Conservation (phyloP, 2,329 filamentous ascomycete species). For the Macroventuria anomochaeta region DNA sequence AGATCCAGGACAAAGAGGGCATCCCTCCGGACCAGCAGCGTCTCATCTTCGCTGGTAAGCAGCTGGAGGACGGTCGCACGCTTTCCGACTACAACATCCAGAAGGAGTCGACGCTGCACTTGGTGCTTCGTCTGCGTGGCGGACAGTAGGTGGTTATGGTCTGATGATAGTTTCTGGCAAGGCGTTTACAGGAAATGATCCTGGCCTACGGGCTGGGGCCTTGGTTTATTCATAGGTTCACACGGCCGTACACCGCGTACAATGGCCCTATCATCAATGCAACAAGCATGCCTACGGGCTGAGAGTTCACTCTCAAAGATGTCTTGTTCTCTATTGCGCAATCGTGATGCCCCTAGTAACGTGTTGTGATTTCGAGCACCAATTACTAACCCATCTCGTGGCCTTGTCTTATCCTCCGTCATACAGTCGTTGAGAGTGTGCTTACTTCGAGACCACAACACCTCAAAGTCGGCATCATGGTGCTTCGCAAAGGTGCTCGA, state of each 20-base stretch:
- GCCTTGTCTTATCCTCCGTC: not conserved
- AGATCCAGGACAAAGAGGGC: constrained; percentile 80
- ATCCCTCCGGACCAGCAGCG: constrained; percentile 96
- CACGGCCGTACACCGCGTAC: constrained; percentile 22
- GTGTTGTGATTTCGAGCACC: not conserved
- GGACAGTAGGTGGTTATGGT: constrained; percentile 53
- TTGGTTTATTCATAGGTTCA: constrained; percentile 41
- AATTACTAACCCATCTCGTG: not conserved
- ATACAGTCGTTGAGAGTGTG: not conserved
- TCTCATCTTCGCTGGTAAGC: constrained; percentile 91
- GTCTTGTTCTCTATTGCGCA: not conserved
- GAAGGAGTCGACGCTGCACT: constrained; percentile 69
- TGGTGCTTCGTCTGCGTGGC: constrained; percentile 67
- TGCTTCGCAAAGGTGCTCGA: not conserved
- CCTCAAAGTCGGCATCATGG: not conserved
- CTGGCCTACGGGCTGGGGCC: constrained; percentile 31
- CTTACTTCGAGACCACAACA: not conserved
- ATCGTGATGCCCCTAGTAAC: not conserved
- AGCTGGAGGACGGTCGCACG: constrained; percentile 89
- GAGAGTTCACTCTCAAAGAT: constrained; percentile 34
- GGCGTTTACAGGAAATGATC: constrained; percentile 41
- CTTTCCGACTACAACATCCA: constrained; percentile 97
- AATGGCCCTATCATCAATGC: constrained; percentile 34
- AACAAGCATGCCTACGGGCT: constrained; percentile 42
- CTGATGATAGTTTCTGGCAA: constrained; percentile 31